A percentile compares a stretch with the other conserved stretches of the same genome.
These are phyloP conservation scores for Talaromyces sp. DNA, from an alignment of 2,329 filamentous ascomycete genomes.

Conservation along the genomic window DNA sequence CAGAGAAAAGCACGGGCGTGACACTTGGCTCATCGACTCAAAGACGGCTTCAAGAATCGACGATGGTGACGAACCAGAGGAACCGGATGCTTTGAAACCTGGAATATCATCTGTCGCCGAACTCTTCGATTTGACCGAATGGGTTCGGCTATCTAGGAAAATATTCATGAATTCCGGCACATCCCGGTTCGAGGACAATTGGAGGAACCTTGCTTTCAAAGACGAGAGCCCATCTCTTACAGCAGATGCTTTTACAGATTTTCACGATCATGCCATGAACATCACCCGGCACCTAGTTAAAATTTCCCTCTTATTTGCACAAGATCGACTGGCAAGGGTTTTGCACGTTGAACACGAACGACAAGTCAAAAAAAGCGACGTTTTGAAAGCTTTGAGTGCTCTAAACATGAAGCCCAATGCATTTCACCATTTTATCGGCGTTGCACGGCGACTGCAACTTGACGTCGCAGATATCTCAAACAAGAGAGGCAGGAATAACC, in stretches of 20 bases:
- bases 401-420: conserved; percentile 47
- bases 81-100: conserved; percentile 9
- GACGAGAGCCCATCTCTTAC: conserved; percentile 63
- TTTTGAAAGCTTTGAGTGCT: conserved; percentile 36
- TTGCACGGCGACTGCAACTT: conserved; percentile 50
- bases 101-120: conserved; percentile 46
- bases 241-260: conserved; percentile 70
- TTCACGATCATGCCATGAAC: conserved; percentile 63
- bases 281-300: conserved; percentile 68
- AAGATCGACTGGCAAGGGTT: conserved; percentile 4
- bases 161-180: conserved; percentile 71
- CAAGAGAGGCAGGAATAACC: conserved; percentile 24
- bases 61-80: conserved; percentile 15
- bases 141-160: conserved; percentile 60
- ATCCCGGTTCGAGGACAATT: conserved; percentile 59
- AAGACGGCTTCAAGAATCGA: conserved; percentile 29
- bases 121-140: conserved; percentile 57
- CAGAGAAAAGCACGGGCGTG: conserved; percentile 52
- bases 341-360: conserved; percentile 33
- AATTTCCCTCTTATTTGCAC: conserved; percentile 62
- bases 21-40: conserved; percentile 61
- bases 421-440: conserved; percentile 48
- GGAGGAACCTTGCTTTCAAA: conserved; percentile 54
- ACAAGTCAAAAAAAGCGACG: conserved; percentile 41
- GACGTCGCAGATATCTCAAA: conserved; percentile 42